A percentile compares a stretch with the other conserved stretches of the same genome.
Conservation (phyloP, 2,329 filamentous ascomycete genomes). For the Cordyceps cicadae region DNA sequence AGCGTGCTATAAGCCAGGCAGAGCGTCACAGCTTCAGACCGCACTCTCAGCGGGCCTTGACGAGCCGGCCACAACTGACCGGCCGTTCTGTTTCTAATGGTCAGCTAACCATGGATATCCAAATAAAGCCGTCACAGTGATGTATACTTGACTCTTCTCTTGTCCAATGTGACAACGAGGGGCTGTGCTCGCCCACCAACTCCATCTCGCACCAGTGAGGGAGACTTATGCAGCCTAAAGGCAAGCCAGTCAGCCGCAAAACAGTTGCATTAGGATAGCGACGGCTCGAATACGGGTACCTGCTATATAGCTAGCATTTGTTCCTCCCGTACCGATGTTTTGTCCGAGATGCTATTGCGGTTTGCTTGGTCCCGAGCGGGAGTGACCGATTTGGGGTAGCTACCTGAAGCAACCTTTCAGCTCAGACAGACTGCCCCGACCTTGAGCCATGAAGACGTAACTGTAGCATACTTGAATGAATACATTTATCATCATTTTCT, state of each 20-base stretch:
- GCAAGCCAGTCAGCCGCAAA: neutral
- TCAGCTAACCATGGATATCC: neutral
- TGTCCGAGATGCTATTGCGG: no score
- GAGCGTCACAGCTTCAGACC: neutral
- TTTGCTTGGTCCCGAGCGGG: neutral
- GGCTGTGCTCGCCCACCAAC: neutral
- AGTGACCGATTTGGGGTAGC: neutral
- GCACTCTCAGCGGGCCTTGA: neutral
- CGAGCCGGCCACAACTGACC: no score
- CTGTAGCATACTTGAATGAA: neutral
- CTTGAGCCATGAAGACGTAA: no score
- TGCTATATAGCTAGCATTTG: neutral
- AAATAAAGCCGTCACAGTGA: neutral
- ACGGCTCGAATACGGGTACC: neutral
- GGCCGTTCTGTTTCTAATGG: neutral
- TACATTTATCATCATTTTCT: neutral
- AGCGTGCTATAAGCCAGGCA: neutral
- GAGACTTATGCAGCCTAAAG: neutral
- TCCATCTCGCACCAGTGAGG: neutral
- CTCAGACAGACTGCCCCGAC: neutral
- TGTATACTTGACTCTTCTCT: neutral
- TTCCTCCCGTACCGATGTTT: no score
- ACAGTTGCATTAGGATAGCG: neutral
- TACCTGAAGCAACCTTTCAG: neutral
- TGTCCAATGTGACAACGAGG: neutral